Conservation (phyloP, 73 alveolate species). For the Paramecium tetraurelia region DNA sequence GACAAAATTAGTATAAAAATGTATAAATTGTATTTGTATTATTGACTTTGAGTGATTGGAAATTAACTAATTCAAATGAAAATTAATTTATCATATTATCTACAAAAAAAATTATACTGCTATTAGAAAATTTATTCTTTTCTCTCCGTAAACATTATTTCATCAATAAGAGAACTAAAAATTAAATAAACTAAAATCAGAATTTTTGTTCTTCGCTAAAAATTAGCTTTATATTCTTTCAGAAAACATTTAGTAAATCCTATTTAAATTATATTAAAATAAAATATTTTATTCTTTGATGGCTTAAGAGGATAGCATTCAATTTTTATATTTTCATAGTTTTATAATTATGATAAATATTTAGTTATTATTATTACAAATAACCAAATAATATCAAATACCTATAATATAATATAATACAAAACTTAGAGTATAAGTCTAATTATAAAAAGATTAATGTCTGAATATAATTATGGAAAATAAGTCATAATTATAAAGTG, state of each 20-base stretch:
- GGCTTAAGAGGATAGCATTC: background rate
- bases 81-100: background rate
- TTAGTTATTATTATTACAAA: background rate
- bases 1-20: background rate
- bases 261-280: background rate
- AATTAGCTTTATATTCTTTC: background rate
- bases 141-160: background rate
- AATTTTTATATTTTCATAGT: background rate
- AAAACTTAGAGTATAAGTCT: background rate
- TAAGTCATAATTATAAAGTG: background rate
- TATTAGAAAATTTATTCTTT: background rate
- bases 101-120: background rate
- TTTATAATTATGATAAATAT: background rate
- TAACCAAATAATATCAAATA: background rate
- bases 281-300: background rate
- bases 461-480: background rate
- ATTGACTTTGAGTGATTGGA: background rate
- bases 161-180: background rate
- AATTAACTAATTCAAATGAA: background rate
- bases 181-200: background rate
- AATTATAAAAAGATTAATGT: background rate
- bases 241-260: background rate
- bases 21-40: background rate
- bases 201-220: background rate
- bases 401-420: background rate